Conservation (phyloP, 306 rosid genomes). For the Morella rubra region DNA sequence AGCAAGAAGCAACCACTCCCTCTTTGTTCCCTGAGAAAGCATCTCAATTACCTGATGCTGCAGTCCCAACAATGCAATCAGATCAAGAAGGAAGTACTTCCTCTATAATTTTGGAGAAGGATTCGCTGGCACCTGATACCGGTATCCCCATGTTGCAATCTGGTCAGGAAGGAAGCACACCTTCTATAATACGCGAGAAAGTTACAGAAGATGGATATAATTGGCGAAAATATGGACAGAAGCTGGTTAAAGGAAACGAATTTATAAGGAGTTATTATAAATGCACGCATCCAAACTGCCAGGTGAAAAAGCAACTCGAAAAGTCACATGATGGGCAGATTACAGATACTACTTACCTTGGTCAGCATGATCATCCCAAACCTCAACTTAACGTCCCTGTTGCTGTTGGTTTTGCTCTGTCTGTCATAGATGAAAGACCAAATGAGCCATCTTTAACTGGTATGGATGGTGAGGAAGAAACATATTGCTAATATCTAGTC, state of each 20-base stretch:
- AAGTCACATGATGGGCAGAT: slow-evolving; percentile 54
- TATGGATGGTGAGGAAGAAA: slow-evolving; percentile 51
- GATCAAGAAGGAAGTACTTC: slow-evolving; percentile 48
- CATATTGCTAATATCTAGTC: slow-evolving; percentile 26
- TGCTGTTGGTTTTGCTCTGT: slow-evolving; percentile 48
- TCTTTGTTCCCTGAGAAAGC: slow-evolving; percentile 26
- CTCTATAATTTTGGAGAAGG: slow-evolving; percentile 38
- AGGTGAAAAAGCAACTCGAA: slow-evolving; percentile 77
- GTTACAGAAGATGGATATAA: slow-evolving; percentile 81
- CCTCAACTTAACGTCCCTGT: slow-evolving; percentile 47
- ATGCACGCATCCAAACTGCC: slow-evolving; percentile 77
- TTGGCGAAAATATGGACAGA: slow-evolving; percentile 97
- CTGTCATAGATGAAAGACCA: slow-evolving; percentile 42
- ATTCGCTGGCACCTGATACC: slow-evolving; percentile 39
- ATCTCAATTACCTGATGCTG: slow-evolving; percentile 36
- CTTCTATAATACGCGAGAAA: slow-evolving; percentile 59
- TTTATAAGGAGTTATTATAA: slow-evolving; percentile 82
- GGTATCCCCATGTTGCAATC: slow-evolving; percentile 28
- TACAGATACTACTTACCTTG: slow-evolving; percentile 63
- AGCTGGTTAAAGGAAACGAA: slow-evolving; percentile 71
- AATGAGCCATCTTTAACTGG: slow-evolving; percentile 37
- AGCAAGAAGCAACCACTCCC: slow-evolving; percentile 29
- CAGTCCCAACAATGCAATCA: slow-evolving; percentile 34
- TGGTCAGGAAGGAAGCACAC: slow-evolving; percentile 42
- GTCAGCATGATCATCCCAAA: slow-evolving; percentile 77